Percentiles rank a stretch among this genome's conserved stretches.
These are phyloP conservation scores for Euphorbia schlechtendalii DNA, from an alignment of 441 rosid species.

Conservation along the genomic window DNA sequence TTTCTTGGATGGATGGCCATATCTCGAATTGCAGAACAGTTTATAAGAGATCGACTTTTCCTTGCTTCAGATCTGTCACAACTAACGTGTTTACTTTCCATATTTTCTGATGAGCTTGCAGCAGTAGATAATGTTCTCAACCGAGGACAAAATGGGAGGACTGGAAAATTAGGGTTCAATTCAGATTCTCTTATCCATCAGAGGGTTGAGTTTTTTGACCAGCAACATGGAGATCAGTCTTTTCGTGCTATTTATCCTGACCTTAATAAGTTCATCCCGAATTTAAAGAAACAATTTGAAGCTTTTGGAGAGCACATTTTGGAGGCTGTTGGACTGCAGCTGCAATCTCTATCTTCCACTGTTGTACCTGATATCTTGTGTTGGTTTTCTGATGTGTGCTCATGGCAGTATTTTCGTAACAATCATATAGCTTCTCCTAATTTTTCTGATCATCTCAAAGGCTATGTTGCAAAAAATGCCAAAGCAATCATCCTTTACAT, in stretches of 20 bases:
- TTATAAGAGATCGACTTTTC: conserved; percentile 44
- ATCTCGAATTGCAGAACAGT: conserved; percentile 60
- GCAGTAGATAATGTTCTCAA: conserved; percentile 37
- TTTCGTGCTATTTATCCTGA: conserved; percentile 63
- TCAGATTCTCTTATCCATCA: conserved; percentile 19
- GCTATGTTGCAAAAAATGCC: conserved; percentile 62
- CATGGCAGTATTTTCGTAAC: conserved; percentile 47
- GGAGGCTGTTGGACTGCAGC: conserved; percentile 79
- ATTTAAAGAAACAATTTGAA: conserved; percentile 60
- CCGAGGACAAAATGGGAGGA: conserved; percentile 29
- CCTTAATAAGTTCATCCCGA: conserved; percentile 63
- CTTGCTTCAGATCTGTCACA: conserved; percentile 67
- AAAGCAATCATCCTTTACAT: conserved; percentile 68
- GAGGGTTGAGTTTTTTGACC: conserved; percentile 28
- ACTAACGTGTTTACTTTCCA: conserved; percentile 49
- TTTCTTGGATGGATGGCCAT: conserved; percentile 95
- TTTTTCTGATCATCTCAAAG: conserved; percentile 41
- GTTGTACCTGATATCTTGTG: conserved; percentile 67
- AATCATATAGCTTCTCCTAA: conserved; percentile 26
- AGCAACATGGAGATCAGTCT: conserved; percentile 32
- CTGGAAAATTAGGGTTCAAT: conserved; percentile 25
- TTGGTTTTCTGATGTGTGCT: conserved; percentile 80
- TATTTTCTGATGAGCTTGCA: conserved; percentile 72
- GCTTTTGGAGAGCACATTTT: conserved; percentile 65
- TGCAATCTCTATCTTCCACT: conserved; percentile 56